phyloP scores from a whole-genome alignment of 768 basidiomycete species.

The Cystobasidium ongulense region DNA sequence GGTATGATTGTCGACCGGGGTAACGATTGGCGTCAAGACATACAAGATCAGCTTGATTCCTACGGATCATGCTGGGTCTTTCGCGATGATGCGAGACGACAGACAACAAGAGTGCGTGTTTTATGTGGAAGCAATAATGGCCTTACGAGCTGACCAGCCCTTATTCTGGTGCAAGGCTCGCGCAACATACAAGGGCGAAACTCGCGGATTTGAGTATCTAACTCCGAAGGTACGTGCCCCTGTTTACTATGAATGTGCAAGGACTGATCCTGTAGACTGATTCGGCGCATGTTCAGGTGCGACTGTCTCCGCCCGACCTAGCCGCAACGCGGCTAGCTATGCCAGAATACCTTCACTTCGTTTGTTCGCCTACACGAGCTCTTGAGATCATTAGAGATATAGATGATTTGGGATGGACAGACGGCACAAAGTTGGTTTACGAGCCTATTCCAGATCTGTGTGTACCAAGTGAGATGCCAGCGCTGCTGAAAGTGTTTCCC shows the following conservation, averaged over 20 bases:
- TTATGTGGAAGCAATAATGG: conserved; percentile 61
- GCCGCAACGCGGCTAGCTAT: conserved; percentile 51
- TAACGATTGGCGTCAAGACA: conserved; percentile 59
- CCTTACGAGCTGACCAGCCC: conserved; percentile 42
- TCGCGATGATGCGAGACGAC: conserved; percentile 54
- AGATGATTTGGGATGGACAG: conserved; percentile 44
- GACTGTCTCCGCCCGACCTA: conserved; percentile 56
- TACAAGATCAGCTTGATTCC: conserved; percentile 41
- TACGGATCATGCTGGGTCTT: conserved; percentile 12
- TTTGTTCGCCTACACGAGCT: conserved; percentile 72
- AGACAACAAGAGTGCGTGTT: conserved; percentile 68
- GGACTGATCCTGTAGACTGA: neutral
- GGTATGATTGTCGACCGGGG: conserved; percentile 83
- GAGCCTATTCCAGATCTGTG: conserved; percentile 86
- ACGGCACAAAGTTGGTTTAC: conserved; percentile 62
- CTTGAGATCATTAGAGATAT: conserved; percentile 60
- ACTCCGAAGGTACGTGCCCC: conserved; percentile 63
- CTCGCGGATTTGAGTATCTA: conserved; percentile 68
- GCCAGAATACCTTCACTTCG: conserved; percentile 63
- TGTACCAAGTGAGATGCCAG: conserved; percentile 65
- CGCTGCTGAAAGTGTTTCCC: conserved; percentile 56
- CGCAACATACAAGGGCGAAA: conserved; percentile 66
- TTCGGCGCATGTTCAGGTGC: neutral
- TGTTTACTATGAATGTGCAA: too few relatives aligned
- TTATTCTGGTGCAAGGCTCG: conserved; percentile 61